Evolutionary conservation across 2,329 filamentous ascomycete species (phyloP), one percentile per base, ranked within the genome.

Genomic region (Epichloe sibirici): DNA sequence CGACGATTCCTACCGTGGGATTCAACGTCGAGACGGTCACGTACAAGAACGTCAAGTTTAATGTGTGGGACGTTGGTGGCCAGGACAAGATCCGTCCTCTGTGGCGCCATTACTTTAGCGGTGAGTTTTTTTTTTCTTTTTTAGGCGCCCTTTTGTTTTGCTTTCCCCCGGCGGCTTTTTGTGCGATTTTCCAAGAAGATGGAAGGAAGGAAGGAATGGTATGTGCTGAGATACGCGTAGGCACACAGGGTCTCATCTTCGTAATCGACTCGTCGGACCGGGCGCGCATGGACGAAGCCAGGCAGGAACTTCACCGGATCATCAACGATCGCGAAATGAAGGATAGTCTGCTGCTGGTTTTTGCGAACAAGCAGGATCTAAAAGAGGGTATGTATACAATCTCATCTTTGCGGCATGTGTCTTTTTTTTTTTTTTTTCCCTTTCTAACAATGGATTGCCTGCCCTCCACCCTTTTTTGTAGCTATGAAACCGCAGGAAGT

Each of bases 41-140:
- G 61, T 96, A 95, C 78, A 96, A 96, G 81, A 97, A 97, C 71
- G 90, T 96, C 73, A 94, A 96, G 74, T 97, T 97, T 78, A 97
- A 94, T 65, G 91, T 97, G 58, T 97, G 91, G 91, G 91, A 97
- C 76, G 91, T 97, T 55, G 91, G 91, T 71, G 91, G 91, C 59
- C 91, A 97, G 78, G 91, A 97, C 80, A 97, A 97, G 84, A 97
- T 97, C 66, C 82, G 91, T 60, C 91, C 91, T 57, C 76, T 97
- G 56, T 97, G 91, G 91, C 85, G 91, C 73, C 91, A 97, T 77
- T 97, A 97, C 76, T 97, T 95, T 68, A 86, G 83, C 61, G 86
- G 85, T 83, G 70, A 64, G 78, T 65, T 25, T 39, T 17, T 15
- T 11, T 23, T 34, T 5, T 38, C 23, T 38, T 40, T 38, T 13